Conservation (phyloP, 768 basidiomycete species). For the Leccinum rimulosum region DNA sequence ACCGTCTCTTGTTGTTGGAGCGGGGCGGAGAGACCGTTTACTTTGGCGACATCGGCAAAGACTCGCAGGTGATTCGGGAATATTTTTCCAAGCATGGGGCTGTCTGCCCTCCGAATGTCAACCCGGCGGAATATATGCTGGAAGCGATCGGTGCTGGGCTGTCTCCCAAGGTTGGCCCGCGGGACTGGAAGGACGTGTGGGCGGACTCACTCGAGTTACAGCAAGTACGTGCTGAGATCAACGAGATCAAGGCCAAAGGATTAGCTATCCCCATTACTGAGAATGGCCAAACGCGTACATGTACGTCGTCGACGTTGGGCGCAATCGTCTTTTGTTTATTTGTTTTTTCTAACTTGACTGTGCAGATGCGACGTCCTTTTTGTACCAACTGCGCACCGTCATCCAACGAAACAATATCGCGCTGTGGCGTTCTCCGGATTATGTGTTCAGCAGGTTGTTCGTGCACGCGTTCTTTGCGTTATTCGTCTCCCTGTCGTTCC, state of each 20-base stretch:
- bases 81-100: slow-evolving; percentile 79
- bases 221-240: slow-evolving; percentile 42
- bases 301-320: slow-evolving; percentile 31
- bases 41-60: slow-evolving; percentile 83
- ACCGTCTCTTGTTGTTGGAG: slow-evolving; percentile 64
- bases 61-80: slow-evolving; percentile 62
- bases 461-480: slow-evolving; percentile 69
- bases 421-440: slow-evolving; percentile 82
- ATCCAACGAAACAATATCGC: slow-evolving; percentile 63
- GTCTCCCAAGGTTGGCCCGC: slow-evolving; percentile 64
- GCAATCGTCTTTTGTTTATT: not conserved
- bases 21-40: slow-evolving; percentile 90
- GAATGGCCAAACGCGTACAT: slow-evolving; percentile 43
- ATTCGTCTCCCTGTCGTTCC: slow-evolving; percentile 74
- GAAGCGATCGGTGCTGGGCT: slow-evolving; percentile 87
- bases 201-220: slow-evolving; percentile 61
- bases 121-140: slow-evolving; percentile 79
- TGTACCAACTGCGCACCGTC: slow-evolving; percentile 71
- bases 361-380: slow-evolving; percentile 71
- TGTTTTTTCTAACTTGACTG: not conserved
- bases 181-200: slow-evolving; percentile 90
- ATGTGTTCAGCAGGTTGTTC: slow-evolving; percentile 81
- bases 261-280: slow-evolving; percentile 41
- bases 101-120: slow-evolving; percentile 69
- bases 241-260: slow-evolving; percentile 45